Percentiles rank a stretch among this genome's conserved stretches.
These are phyloP conservation scores for Saccharomyces cerevisiae DNA, from an alignment of 805 yeast genomes.

Conservation along the genomic window DNA sequence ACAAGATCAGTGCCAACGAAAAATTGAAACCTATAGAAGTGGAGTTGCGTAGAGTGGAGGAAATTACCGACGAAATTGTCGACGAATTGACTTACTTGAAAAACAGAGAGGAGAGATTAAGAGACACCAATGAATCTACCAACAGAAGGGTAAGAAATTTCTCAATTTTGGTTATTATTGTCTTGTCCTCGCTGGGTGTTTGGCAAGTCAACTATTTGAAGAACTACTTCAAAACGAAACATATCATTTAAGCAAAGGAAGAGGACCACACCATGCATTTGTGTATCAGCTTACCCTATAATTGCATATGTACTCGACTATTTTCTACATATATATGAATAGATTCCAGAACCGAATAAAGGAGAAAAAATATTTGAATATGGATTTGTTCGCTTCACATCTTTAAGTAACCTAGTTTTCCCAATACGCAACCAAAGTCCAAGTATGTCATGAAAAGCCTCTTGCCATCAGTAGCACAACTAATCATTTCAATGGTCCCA, in stretches of 20 bases:
- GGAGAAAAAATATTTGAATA: not conserved
- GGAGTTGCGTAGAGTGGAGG: conserved; percentile 80
- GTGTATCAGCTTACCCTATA: not conserved
- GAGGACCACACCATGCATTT: not conserved
- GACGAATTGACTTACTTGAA: conserved; percentile 77
- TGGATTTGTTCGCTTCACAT: conserved; percentile 8
- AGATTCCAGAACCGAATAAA: not conserved
- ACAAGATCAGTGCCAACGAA: conserved; percentile 84
- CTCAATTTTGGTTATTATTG: conserved; percentile 57
- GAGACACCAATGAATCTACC: conserved; percentile 96
- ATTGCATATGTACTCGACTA: not conserved
- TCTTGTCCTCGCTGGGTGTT: conserved; percentile 70
- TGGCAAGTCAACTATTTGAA: conserved; percentile 93
- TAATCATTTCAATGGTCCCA: conserved; percentile 39
- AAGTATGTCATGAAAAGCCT: conserved; percentile 33
- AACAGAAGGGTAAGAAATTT: conserved; percentile 88
- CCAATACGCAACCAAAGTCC: conserved; percentile 43
- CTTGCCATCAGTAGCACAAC: conserved; percentile 35
- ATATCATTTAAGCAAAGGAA: conserved; percentile 43
- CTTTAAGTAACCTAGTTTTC: conserved; percentile 38
- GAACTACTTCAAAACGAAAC: conserved; percentile 83
- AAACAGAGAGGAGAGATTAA: conserved; percentile 79
- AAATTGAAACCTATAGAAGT: conserved; percentile 89
- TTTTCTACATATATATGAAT: not conserved
- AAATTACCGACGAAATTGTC: conserved; percentile 72